Base-by-base conservation (phyloP, 2,329 filamentous ascomycete genomes). In the Lithohypha guttulata region DNA sequence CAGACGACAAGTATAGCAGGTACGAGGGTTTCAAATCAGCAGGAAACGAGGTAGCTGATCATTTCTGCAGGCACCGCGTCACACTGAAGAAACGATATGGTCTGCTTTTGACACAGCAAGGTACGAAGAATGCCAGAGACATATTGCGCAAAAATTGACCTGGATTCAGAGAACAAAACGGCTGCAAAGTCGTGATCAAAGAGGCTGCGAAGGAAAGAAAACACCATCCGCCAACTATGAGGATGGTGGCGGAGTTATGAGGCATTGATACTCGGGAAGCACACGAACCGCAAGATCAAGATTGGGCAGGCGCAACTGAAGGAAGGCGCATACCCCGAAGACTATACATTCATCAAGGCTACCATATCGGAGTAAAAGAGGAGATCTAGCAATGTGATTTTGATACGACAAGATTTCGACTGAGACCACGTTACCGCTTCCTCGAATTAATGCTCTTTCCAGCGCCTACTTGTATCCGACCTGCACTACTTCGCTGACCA, bases 1-100 rank as follows among this genome's bases (percentile, higher is more conserved):
- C 91, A 48, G 91, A 98, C 66, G 91, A 98, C 73, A 94, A 95
- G 73, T 96, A 93, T 75, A 94, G 86, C 57, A 70, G 75, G 73
- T 77, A 59, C 36, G 63, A 14, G 6, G 9, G 27, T 8, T 14
- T 14, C 34, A 13, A n/a, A 34, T 6, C 18, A 19, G 15, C 15
- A 5, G 9, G 11, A 7, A 20, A 8, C 10, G 29, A 17, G 33
- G 20, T 39, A 13, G 33, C 45, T 23, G 43, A 28, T 14, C 6
- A 15, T 26, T 14, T 6, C 26, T 45, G 41, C 41, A 83, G 85
- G 59, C 89, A 96, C 68, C 79, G 91, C 53, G 86, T 96, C 34
- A 93, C 86, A 14, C 73, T 96, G 56, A 94, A 95, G 79, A 86
- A 84, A 70, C 75, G 91, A 57, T 96, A 93, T 59, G 81, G 81